Percentiles rank a stretch among this genome's conserved stretches.
Evolutionary conservation across 2,329 filamentous ascomycete genomes (phyloP).

Genomic region (Claviceps sorghi): DNA sequence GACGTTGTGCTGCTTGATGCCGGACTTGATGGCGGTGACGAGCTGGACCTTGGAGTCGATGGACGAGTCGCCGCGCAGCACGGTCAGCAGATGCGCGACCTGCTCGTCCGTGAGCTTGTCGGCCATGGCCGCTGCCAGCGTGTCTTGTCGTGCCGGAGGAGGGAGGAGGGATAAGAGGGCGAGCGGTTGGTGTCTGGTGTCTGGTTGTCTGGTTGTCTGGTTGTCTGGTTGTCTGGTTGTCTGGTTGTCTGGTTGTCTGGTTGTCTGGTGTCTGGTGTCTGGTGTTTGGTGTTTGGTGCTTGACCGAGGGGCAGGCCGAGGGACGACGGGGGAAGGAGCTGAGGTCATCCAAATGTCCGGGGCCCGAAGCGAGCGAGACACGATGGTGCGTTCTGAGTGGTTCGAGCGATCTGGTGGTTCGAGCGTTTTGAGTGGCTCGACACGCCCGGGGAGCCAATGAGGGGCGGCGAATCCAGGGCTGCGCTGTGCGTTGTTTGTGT

Average conservation of each 20-base stretch:
- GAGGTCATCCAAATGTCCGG: background rate
- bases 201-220: no score
- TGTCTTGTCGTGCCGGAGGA: background rate
- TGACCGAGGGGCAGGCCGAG: no score
- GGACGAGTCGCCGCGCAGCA: conserved; percentile 46
- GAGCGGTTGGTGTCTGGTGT: no score
- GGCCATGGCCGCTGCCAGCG: conserved; percentile 25
- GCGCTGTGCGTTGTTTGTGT: no score
- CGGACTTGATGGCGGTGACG: conserved; percentile 64
- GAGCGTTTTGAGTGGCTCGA: conserved; percentile 1
- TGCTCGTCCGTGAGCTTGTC: conserved; percentile 46
- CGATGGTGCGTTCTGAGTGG: no score
- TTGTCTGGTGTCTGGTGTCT: no score
- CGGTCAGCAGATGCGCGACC: conserved; percentile 37
- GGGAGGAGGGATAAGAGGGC: background rate
- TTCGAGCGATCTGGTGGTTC: background rate
- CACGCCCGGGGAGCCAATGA: background rate
- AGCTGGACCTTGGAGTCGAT: conserved; percentile 57
- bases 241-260: no score
- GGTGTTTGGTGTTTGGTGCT: no score
- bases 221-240: no score
- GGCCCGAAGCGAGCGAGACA: background rate
- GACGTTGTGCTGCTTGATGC: conserved; percentile 86
- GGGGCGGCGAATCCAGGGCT: background rate
- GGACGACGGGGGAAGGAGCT: background rate